Conservation (phyloP, 2,329 filamentous ascomycete genomes). For the Cadophora sp. region DNA sequence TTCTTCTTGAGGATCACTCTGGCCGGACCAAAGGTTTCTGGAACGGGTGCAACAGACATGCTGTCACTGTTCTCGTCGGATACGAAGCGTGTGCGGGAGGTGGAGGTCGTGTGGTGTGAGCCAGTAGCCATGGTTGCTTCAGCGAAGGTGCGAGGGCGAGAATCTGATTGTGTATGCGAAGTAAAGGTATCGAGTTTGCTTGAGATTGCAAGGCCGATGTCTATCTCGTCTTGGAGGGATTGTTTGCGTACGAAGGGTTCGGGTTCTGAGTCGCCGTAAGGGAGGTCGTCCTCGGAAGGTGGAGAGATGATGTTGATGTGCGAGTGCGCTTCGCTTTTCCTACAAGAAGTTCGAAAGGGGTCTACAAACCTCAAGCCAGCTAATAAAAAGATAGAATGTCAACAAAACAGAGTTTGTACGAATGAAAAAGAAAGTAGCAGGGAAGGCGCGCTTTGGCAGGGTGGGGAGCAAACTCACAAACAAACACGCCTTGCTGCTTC, state of each 20-base stretch:
- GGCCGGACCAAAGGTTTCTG: not conserved
- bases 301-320: conserved; percentile 17
- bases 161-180: not conserved
- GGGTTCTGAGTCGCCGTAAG: not conserved
- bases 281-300: not conserved
- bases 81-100: not conserved
- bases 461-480: conserved; percentile 14
- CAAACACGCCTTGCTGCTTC: not conserved
- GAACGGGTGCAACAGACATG: not conserved
- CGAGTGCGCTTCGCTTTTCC: not conserved
- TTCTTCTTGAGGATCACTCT: conserved; percentile 16
- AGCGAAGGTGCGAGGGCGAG: conserved; percentile 16
- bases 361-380: not conserved
- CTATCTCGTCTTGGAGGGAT: conserved; percentile 18
- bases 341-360: not conserved
- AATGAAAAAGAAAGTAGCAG: not conserved
- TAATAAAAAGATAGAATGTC: not conserved
- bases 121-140: conserved; percentile 17
- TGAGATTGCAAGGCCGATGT: conserved; percentile 17
- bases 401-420: conserved; percentile 10
- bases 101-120: not conserved
- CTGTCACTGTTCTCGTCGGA: not conserved
- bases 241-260: conserved; percentile 7
- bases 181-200: conserved; percentile 1
- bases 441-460: conserved; percentile 15